These are phyloP conservation scores for Erysimum cheiri DNA, from an alignment of 441 rosid species.

Conservation along the genomic window DNA sequence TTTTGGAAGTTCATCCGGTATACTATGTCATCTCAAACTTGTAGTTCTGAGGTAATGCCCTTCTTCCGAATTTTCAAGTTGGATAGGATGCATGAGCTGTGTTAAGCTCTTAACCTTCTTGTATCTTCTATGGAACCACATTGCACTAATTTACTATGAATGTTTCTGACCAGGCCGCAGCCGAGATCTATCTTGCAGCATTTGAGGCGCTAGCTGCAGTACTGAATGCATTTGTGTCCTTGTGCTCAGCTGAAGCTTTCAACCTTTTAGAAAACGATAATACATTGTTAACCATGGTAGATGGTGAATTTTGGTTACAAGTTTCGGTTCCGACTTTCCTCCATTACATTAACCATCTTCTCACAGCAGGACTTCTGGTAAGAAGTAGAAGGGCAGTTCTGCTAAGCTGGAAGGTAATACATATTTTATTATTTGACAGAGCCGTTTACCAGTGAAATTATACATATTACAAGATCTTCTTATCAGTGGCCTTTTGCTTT, in stretches of 20 bases:
- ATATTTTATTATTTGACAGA: constrained; percentile 15
- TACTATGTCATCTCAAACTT: constrained; percentile 56
- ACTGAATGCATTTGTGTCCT: constrained; percentile 57
- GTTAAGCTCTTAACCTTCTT: constrained; percentile 21
- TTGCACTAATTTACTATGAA: constrained; percentile 35
- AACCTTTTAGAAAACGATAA: constrained; percentile 55
- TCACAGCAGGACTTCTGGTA: constrained; percentile 69
- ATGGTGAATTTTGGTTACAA: constrained; percentile 65
- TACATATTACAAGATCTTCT: constrained; percentile 10
- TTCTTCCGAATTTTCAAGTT: constrained; percentile 26
- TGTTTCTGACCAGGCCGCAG: constrained; percentile 62
- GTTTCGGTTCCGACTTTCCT: constrained; percentile 69
- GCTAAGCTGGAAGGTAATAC: constrained; percentile 86
- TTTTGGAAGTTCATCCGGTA: constrained; percentile 73
- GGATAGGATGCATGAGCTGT: constrained; percentile 29
- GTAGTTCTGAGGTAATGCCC: constrained; percentile 70
- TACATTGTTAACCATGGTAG: constrained; percentile 43
- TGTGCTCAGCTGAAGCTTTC: constrained; percentile 61
- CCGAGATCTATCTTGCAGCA: constrained; percentile 80
- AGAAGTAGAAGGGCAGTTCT: constrained; percentile 82
- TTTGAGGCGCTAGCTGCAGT: constrained; percentile 78
- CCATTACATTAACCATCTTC: constrained; percentile 74
- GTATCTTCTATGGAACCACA: constrained; percentile 29
- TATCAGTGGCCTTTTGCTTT: constrained; percentile 17
- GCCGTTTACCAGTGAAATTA: constrained; percentile 12